Evolutionary conservation across 306 rosid species (phyloP).

Genomic region (Begonia fuchsioides): DNA sequence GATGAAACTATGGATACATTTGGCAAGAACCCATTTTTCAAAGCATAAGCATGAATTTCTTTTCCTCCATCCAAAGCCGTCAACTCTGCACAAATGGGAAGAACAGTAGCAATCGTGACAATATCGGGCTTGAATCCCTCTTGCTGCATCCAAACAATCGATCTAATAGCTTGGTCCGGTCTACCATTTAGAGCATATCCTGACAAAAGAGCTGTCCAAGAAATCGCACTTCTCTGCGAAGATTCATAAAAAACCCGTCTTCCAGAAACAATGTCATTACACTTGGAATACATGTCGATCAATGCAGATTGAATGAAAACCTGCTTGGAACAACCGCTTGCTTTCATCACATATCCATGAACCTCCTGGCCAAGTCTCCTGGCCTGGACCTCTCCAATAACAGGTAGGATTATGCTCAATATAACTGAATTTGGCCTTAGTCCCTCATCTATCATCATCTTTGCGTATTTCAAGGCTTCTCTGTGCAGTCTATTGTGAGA

Average conservation of each 20-base stretch:
- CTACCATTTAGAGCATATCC: slow-evolving; percentile 63
- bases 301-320: slow-evolving; percentile 53
- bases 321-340: slow-evolving; percentile 34
- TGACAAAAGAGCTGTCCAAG: slow-evolving; percentile 79
- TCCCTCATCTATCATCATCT: slow-evolving; percentile 45
- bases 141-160: slow-evolving; percentile 83
- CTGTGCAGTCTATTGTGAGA: slow-evolving; percentile 27
- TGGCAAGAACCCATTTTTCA: slow-evolving; percentile 58
- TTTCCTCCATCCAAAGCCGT: slow-evolving; percentile 48
- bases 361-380: slow-evolving; percentile 44
- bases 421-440: slow-evolving; percentile 33
- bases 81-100: slow-evolving; percentile 68
- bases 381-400: slow-evolving; percentile 36
- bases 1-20: slow-evolving; percentile 50
- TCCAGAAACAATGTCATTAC: slow-evolving; percentile 53
- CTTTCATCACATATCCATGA: slow-evolving; percentile 64
- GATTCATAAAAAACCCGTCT: slow-evolving; percentile 53
- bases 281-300: slow-evolving; percentile 83
- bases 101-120: slow-evolving; percentile 52
- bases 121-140: slow-evolving; percentile 75
- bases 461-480: slow-evolving; percentile 38
- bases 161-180: slow-evolving; percentile 60
- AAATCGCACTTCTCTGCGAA: slow-evolving; percentile 50
- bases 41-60: slow-evolving; percentile 66
- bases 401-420: slow-evolving; percentile 36